Evolutionary conservation across 2,329 filamentous ascomycete genomes (phyloP).

Genomic region (Neofusicoccum sp.): DNA sequence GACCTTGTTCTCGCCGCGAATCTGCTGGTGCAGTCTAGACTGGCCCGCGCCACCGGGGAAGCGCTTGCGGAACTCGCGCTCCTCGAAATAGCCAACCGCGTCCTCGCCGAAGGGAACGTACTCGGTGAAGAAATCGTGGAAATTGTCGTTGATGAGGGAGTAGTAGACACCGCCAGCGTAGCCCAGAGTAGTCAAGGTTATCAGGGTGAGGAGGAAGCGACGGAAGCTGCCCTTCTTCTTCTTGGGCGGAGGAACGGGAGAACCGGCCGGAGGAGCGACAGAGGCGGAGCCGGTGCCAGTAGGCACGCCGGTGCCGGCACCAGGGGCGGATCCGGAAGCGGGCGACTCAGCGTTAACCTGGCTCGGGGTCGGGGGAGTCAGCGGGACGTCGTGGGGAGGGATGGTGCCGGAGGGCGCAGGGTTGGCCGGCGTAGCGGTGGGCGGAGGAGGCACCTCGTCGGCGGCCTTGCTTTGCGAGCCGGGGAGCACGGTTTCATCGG

Average conservation of each 20-base stretch:
- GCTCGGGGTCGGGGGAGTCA: constrained; percentile 45
- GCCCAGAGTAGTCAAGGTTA: constrained; percentile 71
- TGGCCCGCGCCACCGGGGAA: constrained; percentile 55
- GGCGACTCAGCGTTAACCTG: constrained; percentile 39
- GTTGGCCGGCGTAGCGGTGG: constrained; percentile 39
- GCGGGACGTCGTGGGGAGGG: constrained; percentile 49
- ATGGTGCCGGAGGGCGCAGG: constrained; percentile 48
- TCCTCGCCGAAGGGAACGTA: constrained; percentile 94
- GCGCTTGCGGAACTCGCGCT: constrained; percentile 85
- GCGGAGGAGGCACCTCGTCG: constrained; percentile 31
- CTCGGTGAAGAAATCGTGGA: constrained; percentile 99
- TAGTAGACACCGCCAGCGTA: constrained; percentile 91
- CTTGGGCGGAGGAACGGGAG: constrained; percentile 50
- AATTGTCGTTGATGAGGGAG: constrained; percentile 91
- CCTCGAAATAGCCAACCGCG: constrained; percentile 91
- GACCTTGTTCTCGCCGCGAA: constrained; percentile 64
- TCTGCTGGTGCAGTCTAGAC: constrained; percentile 45
- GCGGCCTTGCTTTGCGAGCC: constrained; percentile 21
- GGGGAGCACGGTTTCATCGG: constrained; percentile 37
- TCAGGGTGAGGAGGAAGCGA: constrained; percentile 72
- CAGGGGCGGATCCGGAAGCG: constrained; percentile 20
- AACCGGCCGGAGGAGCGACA: constrained; percentile 34
- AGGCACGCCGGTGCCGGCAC: constrained; percentile 34
- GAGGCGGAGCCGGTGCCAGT: constrained; percentile 44
- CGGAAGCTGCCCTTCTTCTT: constrained; percentile 68